phyloP scores from a whole-genome alignment of 2,329 filamentous ascomycete species.

The Juglanconis juglandina region DNA sequence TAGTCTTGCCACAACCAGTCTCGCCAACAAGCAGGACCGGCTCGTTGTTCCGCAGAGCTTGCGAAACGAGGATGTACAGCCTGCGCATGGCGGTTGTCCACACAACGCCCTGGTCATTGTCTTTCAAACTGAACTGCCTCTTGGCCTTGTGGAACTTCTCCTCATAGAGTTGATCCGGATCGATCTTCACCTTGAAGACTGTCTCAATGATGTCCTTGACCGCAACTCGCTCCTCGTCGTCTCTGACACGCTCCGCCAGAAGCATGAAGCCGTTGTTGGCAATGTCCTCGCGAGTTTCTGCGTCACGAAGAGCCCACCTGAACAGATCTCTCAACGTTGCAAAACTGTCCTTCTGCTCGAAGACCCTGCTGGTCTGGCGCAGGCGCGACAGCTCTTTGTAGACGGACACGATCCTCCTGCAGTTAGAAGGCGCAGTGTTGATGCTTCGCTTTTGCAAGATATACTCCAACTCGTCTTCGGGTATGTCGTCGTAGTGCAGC shows the following conservation, averaged over 20 bases:
- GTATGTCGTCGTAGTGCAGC: slow-evolving; percentile 96
- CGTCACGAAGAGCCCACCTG: slow-evolving; percentile 83
- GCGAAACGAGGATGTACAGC: slow-evolving; percentile 82
- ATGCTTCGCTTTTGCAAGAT: slow-evolving; percentile 87
- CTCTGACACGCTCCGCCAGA: slow-evolving; percentile 89
- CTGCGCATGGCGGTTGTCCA: slow-evolving; percentile 96
- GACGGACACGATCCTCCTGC: slow-evolving; percentile 83
- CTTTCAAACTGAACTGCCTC: slow-evolving; percentile 40
- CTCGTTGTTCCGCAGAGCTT: slow-evolving; percentile 84
- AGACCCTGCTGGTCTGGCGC: slow-evolving; percentile 84
- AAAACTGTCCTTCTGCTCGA: slow-evolving; percentile 97
- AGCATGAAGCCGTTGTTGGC: slow-evolving; percentile 95
- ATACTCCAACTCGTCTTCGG: slow-evolving; percentile 85
- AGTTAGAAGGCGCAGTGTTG: slow-evolving; percentile 85
- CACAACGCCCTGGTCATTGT: slow-evolving; percentile 66
- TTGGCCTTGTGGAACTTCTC: slow-evolving; percentile 55
- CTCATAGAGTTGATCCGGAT: slow-evolving; percentile 71
- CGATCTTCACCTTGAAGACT: slow-evolving; percentile 81
- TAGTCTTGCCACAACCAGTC: slow-evolving; percentile 97
- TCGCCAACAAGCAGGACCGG: slow-evolving; percentile 93
- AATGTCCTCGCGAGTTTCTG: slow-evolving; percentile 82
- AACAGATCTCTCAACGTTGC: slow-evolving; percentile 95
- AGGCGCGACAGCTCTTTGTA: slow-evolving; percentile 90
- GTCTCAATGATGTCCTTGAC: slow-evolving; percentile 87
- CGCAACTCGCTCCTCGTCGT: slow-evolving; percentile 76